A percentile compares a stretch with the other conserved stretches of the same genome.
Evolutionary conservation across 148 eudicot genomes (phyloP).

Genomic region (Salicornia ramosissima): DNA sequence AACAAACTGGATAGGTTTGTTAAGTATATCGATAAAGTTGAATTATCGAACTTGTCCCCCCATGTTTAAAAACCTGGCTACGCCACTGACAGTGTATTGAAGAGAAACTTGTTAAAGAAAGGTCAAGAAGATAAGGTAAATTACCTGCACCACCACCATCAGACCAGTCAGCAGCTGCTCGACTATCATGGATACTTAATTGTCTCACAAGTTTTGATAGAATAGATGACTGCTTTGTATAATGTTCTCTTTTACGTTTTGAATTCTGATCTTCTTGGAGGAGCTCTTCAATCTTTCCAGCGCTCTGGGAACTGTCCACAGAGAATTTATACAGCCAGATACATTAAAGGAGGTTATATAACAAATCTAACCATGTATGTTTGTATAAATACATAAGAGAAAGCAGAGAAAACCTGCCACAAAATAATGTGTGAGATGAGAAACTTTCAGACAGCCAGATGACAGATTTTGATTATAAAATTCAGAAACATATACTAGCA

Average conservation of each 20-base stretch:
- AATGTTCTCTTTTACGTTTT: conserved; percentile 73
- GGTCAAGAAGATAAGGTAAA: neutral
- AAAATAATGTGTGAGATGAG: neutral
- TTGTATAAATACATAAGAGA: neutral
- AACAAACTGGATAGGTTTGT: no score
- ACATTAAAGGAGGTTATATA: neutral
- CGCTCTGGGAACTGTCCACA: conserved; percentile 62
- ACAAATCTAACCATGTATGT: neutral
- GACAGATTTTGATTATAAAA: no score
- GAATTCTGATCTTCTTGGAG: conserved; percentile 92
- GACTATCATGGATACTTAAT: conserved; percentile 84
- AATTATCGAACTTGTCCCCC: no score
- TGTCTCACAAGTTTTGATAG: conserved; percentile 86
- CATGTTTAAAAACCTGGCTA: no score
- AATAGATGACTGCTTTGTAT: conserved; percentile 78
- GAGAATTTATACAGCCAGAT: neutral
- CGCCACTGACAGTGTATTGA: no score
- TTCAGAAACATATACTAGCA: no score
- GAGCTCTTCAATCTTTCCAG: conserved; percentile 78
- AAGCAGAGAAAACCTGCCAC: neutral
- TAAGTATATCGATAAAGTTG: no score
- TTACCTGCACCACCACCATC: conserved; percentile 47
- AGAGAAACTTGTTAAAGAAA: neutral
- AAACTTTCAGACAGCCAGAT: no score
- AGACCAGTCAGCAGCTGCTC: conserved; percentile 73